These are phyloP conservation scores for Xylaria arbuscula DNA, from an alignment of 2,329 filamentous ascomycete species.

Conservation along the genomic window DNA sequence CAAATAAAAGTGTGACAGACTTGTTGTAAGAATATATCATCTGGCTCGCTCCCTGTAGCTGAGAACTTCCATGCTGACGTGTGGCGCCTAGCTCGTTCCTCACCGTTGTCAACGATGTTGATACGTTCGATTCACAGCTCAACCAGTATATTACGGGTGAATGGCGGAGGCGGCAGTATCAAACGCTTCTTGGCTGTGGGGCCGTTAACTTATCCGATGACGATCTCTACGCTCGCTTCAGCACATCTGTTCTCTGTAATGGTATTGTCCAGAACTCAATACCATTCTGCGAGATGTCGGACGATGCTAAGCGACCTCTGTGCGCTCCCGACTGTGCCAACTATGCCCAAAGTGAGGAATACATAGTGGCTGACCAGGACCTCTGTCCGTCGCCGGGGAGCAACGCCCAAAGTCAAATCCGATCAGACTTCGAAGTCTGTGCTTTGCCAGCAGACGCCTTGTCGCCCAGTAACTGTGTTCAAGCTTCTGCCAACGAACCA, in stretches of 20 bases:
- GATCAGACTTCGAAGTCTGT: constrained; percentile 93
- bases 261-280: constrained; percentile 91
- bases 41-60: constrained; percentile 29
- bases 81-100: constrained; percentile 78
- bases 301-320: constrained; percentile 75
- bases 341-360: constrained; percentile 88
- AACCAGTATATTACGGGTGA: constrained; percentile 76
- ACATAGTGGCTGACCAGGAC: constrained; percentile 77
- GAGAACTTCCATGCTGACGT: constrained; percentile 28
- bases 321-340: constrained; percentile 92
- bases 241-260: constrained; percentile 92
- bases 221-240: constrained; percentile 91
- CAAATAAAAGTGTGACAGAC: constrained; percentile 46
- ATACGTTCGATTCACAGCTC: constrained; percentile 82
- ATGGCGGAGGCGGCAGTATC: constrained; percentile 85
- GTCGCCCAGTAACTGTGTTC: constrained; percentile 76
- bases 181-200: constrained; percentile 81
- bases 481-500: constrained; percentile 82
- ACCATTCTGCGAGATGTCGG: constrained; percentile 71
- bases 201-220: constrained; percentile 80
- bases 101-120: constrained; percentile 77
- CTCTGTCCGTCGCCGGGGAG: constrained; percentile 76
- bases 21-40: constrained; percentile 43
- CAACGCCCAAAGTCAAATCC: constrained; percentile 79
- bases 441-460: constrained; percentile 84